Evolutionary conservation across 2,329 filamentous ascomycete species (phyloP), one percentile per base, ranked within the genome.

Genomic region (Trichoderma oligosporum): DNA sequence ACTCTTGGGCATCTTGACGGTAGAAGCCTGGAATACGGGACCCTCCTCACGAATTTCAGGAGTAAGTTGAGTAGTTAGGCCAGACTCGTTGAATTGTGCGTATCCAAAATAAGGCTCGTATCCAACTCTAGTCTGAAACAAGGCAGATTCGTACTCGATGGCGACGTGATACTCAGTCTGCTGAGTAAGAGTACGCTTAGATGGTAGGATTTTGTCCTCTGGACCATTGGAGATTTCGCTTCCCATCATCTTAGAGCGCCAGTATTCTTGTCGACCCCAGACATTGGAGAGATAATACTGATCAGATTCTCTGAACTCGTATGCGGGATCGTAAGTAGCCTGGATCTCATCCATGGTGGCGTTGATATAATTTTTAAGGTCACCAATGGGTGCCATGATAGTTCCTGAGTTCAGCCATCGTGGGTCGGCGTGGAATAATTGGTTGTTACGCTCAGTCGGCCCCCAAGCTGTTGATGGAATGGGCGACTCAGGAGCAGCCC

Each of bases 401-500:
- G 74, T 76, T n/a, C 76, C 76, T 4, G 75, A 78, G 64, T 78
- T 78, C 31, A 78, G 67, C 68, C 70, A 78, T 18, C 70, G 70
- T 7, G 74, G 71, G 29, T 73, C 69, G n/a, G 66, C 65, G 36
- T 65, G 65, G 14, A 56, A 38, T 52, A 68, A 63, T 3, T 68
- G 65, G 7, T 71, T 70, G 9, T 65, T 65, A 39, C 71, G 70
- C 3, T 67, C 68, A 29, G 70, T 61, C 7, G 70, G 66, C 3
- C 75, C 75, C 59, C 75, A 77, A 1, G 69, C 63, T 6, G 66
- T 56, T 7, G 48, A 31, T 2, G 64, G 63, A 14, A 75, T 63
- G 29, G 68, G 63, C 1, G 74, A 72, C 6, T 65, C 53, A 4
- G 75, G 75, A 2, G 70, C 70, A 3, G 69, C 72, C 67, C 70